These are phyloP conservation scores for Tulasnella sp. DNA, from an alignment of 768 basidiomycete genomes.

Conservation along the genomic window DNA sequence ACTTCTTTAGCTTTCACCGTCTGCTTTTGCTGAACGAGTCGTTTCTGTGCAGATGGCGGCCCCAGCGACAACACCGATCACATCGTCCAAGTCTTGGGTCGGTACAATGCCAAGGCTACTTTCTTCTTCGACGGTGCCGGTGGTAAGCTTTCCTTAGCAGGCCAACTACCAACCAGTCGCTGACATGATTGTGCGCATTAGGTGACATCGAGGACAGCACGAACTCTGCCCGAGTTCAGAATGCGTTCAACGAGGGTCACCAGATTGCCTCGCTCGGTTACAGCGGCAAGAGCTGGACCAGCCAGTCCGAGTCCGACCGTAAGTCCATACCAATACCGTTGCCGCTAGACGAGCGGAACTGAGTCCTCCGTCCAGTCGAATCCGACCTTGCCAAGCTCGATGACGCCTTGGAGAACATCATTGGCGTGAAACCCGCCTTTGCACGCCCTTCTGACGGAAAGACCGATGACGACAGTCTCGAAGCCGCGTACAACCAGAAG, in stretches of 20 bases:
- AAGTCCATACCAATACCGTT: not conserved
- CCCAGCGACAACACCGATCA: constrained; percentile 15
- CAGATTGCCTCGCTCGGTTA: constrained; percentile 13
- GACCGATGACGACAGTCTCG: not conserved
- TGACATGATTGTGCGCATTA: no score
- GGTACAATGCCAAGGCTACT: not conserved
- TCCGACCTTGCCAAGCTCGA: not conserved
- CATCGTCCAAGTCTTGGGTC: constrained; percentile 6
- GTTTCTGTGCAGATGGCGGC: constrained; percentile 20
- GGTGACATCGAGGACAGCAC: not conserved
- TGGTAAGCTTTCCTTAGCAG: not conserved
- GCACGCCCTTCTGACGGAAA: constrained; percentile 14
- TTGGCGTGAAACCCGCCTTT: constrained; percentile 14
- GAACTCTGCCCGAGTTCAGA: not conserved
- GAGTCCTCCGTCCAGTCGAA: not conserved
- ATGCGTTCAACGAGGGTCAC: not conserved
- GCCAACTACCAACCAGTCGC: not conserved
- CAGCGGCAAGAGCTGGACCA: not conserved
- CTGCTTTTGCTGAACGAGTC: no score
- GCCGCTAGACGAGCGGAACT: not conserved
- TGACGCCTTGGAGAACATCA: constrained; percentile 6
- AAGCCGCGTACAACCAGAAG: not conserved
- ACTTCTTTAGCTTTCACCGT: no score
- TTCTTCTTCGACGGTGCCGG: constrained; percentile 13
- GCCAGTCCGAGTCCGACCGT: not conserved